Percentiles rank a stretch among this genome's conserved stretches.
Evolutionary conservation across 345 rosid species (phyloP).

Genomic region (Leavenworthia alabamica): DNA sequence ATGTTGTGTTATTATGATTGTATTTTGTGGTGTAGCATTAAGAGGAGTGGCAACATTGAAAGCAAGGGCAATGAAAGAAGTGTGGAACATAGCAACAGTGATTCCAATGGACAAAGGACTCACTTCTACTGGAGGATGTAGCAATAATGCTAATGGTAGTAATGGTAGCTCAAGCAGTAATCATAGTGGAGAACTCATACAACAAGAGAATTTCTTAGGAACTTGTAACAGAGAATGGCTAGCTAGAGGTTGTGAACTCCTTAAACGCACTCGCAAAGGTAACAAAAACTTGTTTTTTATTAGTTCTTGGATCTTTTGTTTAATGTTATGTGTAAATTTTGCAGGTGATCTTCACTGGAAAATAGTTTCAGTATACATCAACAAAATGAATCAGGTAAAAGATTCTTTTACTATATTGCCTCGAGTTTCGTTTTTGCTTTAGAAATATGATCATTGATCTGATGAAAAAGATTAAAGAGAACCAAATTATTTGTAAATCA

Average conservation of each 20-base stretch:
- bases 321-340: constrained; percentile 24
- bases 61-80: constrained; percentile 90
- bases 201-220: constrained; percentile 85
- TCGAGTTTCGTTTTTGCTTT: constrained; percentile 18
- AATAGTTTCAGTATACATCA: constrained; percentile 83
- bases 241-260: constrained; percentile 94
- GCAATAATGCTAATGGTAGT: constrained; percentile 55
- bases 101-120: constrained; percentile 85
- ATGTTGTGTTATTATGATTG: neutral
- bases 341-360: constrained; percentile 99
- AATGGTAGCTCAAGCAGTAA: constrained; percentile 38
- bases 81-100: constrained; percentile 93
- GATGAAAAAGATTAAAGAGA: constrained; percentile 29
- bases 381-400: constrained; percentile 77
- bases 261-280: constrained; percentile 98
- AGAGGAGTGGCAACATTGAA: constrained; percentile 91
- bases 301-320: neutral
- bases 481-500: constrained; percentile 32
- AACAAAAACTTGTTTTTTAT: neutral
- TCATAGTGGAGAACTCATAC: constrained; percentile 71
- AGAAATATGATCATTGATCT: constrained; percentile 27
- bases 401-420: neutral
- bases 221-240: constrained; percentile 81
- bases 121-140: constrained; percentile 42
- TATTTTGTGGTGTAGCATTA: constrained; percentile 44